phyloP scores from a whole-genome alignment of 1,139 yeast species.

The Protomyces inouyei region DNA sequence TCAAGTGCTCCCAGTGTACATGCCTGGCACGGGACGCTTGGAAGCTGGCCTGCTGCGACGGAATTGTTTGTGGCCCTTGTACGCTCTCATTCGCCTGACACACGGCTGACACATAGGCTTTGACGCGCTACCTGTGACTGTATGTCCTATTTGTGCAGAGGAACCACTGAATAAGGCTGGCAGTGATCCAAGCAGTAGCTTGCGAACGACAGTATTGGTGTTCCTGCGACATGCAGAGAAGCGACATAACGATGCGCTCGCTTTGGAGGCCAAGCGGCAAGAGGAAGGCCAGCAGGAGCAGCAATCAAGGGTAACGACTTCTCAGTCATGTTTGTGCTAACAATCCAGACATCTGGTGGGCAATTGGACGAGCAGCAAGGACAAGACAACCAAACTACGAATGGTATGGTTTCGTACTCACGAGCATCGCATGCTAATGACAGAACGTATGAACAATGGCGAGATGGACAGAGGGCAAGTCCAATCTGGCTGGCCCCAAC shows the following conservation, averaged over 20 bases:
- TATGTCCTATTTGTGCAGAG: slow-evolving; percentile 22
- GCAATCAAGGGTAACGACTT: not conserved
- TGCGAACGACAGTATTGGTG: slow-evolving; percentile 23
- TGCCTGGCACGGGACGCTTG: slow-evolving; percentile 23
- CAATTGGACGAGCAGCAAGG: no score
- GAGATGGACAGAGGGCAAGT: not conserved
- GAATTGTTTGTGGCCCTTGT: slow-evolving; percentile 17
- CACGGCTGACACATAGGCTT: slow-evolving; percentile 8
- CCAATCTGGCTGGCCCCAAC: not conserved
- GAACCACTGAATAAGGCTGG: slow-evolving; percentile 8
- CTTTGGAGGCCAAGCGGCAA: slow-evolving; percentile 12
- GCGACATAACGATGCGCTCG: slow-evolving; percentile 19
- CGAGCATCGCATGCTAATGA: not conserved
- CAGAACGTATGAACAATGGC: not conserved
- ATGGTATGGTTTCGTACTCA: no score
- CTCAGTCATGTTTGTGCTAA: no score
- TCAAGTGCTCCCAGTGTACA: slow-evolving; percentile 11
- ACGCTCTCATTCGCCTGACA: not conserved
- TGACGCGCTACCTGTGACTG: not conserved
- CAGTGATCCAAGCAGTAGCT: slow-evolving; percentile 4
- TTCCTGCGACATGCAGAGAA: slow-evolving; percentile 26
- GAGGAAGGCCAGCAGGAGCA: not conserved
- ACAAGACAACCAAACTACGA: no score
- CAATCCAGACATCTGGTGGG: no score
- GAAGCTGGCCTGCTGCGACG: slow-evolving; percentile 23